A percentile compares a stretch with the other conserved stretches of the same genome.
phyloP scores from a whole-genome alignment of 345 rosid genomes.

The Salix udensis region DNA sequence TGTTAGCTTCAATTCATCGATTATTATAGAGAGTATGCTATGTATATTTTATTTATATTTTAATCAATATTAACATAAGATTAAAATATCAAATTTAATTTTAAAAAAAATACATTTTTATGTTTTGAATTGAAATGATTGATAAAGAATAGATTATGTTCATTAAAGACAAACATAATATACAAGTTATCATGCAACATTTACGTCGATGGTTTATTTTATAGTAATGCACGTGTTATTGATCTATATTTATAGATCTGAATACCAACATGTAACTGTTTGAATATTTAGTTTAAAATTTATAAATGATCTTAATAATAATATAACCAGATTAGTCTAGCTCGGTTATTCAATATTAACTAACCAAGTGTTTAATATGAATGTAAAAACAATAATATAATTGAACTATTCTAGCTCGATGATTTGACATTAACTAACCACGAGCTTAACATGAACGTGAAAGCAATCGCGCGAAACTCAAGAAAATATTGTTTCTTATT shows the following conservation, averaged over 20 bases:
- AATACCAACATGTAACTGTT: accelerated
- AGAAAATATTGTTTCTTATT: too few species aligned
- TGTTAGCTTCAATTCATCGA: too few species aligned
- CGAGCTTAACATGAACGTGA: accelerated
- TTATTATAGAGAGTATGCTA: too few species aligned
- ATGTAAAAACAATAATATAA: not conserved
- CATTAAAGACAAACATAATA: not conserved
- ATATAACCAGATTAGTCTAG: accelerated
- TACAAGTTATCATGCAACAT: not conserved
- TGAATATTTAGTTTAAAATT: accelerated
- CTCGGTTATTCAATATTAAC: accelerated
- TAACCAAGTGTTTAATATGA: accelerated
- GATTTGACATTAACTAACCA: not conserved
- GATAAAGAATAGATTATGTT: accelerated
- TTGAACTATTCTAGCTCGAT: accelerated
- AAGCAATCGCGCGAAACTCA: accelerated
- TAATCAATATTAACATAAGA: too few species aligned
- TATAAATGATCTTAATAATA: not conserved
- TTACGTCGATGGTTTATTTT: accelerated
- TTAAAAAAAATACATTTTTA: too few species aligned
- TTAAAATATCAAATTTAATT: too few species aligned
- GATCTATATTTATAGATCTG: too few species aligned
- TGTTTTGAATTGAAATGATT: not conserved
- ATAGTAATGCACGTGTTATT: accelerated
- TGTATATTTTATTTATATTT: too few species aligned